Conservation (phyloP, 176 grass and related monocot species). For the Oryza nivara region DNA sequence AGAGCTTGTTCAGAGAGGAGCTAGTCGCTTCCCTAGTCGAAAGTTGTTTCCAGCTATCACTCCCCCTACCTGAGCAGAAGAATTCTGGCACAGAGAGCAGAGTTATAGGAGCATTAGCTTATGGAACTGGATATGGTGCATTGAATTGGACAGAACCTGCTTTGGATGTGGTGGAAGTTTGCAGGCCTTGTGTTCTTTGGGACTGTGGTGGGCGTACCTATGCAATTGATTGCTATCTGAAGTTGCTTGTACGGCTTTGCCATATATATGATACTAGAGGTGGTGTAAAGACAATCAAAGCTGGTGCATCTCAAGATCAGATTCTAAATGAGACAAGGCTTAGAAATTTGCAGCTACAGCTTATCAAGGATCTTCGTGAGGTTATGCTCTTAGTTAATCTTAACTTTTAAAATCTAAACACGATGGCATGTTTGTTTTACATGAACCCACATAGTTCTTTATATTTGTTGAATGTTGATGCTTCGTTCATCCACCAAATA, state of each 20-base stretch:
- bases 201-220: conserved; percentile 89
- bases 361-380: conserved; percentile 97
- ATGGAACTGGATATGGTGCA: conserved; percentile 98
- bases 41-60: conserved; percentile 98
- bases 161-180: conserved; percentile 97
- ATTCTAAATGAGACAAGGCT: conserved; percentile 96
- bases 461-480: neutral
- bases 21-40: conserved; percentile 90
- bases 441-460: conserved; percentile 29
- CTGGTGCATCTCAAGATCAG: conserved; percentile 97
- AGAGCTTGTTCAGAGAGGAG: conserved; percentile 96
- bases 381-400: conserved; percentile 48
- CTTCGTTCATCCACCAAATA: conserved; percentile 19
- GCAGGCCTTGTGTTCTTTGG: conserved; percentile 94
- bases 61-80: conserved; percentile 86
- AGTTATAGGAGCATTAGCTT: conserved; percentile 97
- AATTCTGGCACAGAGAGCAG: conserved; percentile 96
- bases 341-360: conserved; percentile 91
- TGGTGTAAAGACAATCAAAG: conserved; percentile 91
- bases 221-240: conserved; percentile 92
- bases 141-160: conserved; percentile 96
- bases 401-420: conserved; percentile 11
- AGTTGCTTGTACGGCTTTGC: conserved; percentile 93
- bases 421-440: conserved; percentile 12
- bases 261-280: conserved; percentile 97